Evolutionary conservation across 129 eudicot genomes (phyloP), one percentile per base, ranked within the genome.

Genomic region (Chrysanthemum seticuspe): DNA sequence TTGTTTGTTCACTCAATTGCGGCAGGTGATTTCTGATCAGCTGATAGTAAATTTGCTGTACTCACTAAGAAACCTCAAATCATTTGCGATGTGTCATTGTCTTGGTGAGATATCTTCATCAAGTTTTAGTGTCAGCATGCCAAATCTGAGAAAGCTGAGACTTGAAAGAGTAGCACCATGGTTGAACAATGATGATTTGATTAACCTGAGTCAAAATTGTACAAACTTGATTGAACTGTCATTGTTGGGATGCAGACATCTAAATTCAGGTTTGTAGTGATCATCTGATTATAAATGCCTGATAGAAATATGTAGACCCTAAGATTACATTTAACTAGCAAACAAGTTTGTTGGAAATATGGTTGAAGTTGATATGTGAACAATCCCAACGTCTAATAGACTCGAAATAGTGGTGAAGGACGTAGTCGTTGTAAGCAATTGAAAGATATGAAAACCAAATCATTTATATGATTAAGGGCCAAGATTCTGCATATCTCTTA

Each of bases 161-260:
- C 96, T 94, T 67, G 97, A 94, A 90, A 87, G 98, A 72, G 97
- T 90, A 56, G 68, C 92, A 63, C 86, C 92, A 27, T 84, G 92
- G 91, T 80, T 94, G 93, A 86, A 83, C 73, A 94, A 94, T 82
- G 82, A 70, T 48, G 96, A 84, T 76, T 74, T 94, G 89, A 70
- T 80, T 53, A 78, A 62, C 70, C 79, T 94, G 74, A 82, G 85
- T 51, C 81, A 76, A 57, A 87, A 78, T 76, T 90, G 88, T 81
- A 57, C 76, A 19, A 84, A 78, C 47, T 79, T 94, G 72, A 71
- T 64, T 25, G 87, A 90, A 64, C 89, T 94, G 21, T 84, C 96
- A 57, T 68, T 94, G 86, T 71, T 85, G 52, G 98, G 98, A 59
- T 94, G 98, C 83, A 51, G 36, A 76, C 83, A 75, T 79, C 84